A percentile compares a stretch with the other conserved stretches of the same genome.
Conservation (phyloP, 306 rosid genomes). For the Vicia faba region DNA sequence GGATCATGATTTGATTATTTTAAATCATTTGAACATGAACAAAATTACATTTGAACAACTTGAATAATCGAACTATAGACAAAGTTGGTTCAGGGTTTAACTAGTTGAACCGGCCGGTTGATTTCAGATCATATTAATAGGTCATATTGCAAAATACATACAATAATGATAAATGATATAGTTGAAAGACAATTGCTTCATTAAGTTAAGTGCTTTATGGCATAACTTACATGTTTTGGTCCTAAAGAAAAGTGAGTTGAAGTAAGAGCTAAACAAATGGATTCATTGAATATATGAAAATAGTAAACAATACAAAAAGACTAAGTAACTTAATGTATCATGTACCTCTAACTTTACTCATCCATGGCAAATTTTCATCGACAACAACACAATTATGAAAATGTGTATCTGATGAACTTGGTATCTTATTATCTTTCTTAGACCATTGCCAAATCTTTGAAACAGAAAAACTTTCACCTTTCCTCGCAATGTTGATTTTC, state of each 20-base stretch:
- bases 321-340: conserved; percentile 37
- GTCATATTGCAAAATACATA: conserved; percentile 15
- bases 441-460: conserved; percentile 97
- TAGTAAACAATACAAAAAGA: conserved; percentile 40
- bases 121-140: conserved; percentile 13
- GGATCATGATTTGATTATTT: not conserved
- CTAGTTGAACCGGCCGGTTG: not conserved
- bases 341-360: conserved; percentile 56
- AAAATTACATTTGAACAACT: not conserved
- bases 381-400: conserved; percentile 45
- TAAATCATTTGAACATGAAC: not conserved
- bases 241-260: conserved; percentile 37
- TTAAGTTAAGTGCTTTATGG: conserved; percentile 9
- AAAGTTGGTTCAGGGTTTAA: not conserved
- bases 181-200: conserved; percentile 26
- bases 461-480: conserved; percentile 93
- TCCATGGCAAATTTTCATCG: conserved; percentile 51
- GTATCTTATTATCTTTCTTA: conserved; percentile 67
- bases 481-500: conserved; percentile 64
- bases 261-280: conserved; percentile 32
- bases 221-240: conserved; percentile 43
- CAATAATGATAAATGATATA: conserved; percentile 29
- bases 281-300: conserved; percentile 40
- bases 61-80: not conserved
- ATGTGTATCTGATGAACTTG: conserved; percentile 57